A percentile compares a stretch with the other conserved stretches of the same genome.
Evolutionary conservation across 208 protist genomes (phyloP).

Genomic region (Zelonia costaricensis): DNA sequence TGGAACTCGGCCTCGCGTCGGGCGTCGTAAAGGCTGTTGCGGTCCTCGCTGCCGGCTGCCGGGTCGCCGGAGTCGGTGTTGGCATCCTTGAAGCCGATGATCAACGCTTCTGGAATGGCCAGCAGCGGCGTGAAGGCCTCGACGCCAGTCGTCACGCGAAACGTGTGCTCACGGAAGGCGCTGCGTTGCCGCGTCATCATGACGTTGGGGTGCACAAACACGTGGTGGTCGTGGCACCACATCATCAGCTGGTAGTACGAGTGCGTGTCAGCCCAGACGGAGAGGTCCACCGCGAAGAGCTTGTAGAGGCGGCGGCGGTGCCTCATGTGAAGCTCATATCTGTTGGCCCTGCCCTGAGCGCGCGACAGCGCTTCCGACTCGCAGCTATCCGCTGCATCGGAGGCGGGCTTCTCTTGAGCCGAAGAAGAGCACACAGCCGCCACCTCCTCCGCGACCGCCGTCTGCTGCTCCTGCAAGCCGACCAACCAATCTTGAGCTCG

Average conservation of each 20-base stretch:
- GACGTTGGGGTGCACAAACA: slow-evolving; percentile 81
- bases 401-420: neutral
- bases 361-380: too few relatives aligned
- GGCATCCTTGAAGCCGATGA: slow-evolving; percentile 77
- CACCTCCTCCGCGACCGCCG: neutral
- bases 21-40: slow-evolving; percentile 71
- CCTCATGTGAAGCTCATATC: slow-evolving; percentile 34
- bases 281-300: slow-evolving; percentile 56
- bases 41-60: slow-evolving; percentile 20
- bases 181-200: slow-evolving; percentile 35
- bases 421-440: neutral
- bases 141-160: slow-evolving; percentile 61
- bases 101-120: slow-evolving; percentile 74
- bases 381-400: neutral
- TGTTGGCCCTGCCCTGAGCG: neutral
- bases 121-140: slow-evolving; percentile 66
- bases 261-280: slow-evolving; percentile 66
- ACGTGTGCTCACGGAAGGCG: slow-evolving; percentile 77
- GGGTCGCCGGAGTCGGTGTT: slow-evolving; percentile 17
- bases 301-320: slow-evolving; percentile 67
- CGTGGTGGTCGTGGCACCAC: slow-evolving; percentile 82
- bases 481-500: slow-evolving; percentile 3
- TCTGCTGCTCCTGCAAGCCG: slow-evolving; percentile 1
- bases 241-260: slow-evolving; percentile 84
- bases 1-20: slow-evolving; percentile 75